A percentile compares a stretch with the other conserved stretches of the same genome.
Conservation (phyloP, 805 yeast genomes). For the Metschnikowia sp. region DNA sequence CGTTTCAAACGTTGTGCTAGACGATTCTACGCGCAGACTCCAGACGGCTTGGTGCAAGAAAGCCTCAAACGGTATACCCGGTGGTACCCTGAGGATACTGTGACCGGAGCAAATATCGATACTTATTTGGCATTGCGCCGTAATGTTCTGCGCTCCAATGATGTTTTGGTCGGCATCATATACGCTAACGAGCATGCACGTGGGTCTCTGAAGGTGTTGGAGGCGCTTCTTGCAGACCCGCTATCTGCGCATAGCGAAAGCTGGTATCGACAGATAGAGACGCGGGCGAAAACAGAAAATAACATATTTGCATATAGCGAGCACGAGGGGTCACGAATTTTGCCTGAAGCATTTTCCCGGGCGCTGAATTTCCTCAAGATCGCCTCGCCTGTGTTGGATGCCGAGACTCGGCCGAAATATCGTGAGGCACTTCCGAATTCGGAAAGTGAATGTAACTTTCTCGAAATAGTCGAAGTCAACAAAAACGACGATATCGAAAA, state of each 20-base stretch:
- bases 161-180: slow-evolving; percentile 31
- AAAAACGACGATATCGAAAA: slow-evolving; percentile 12
- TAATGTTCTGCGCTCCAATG: slow-evolving; percentile 8
- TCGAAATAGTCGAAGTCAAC: slow-evolving; percentile 24
- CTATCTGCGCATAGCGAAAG: slow-evolving; percentile 28
- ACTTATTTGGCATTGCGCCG: slow-evolving; percentile 11
- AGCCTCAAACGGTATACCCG: slow-evolving; percentile 17
- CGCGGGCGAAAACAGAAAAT: slow-evolving; percentile 20
- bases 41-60: slow-evolving; percentile 6
- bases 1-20: background rate
- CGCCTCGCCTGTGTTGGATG: slow-evolving; percentile 31
- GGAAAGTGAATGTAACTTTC: slow-evolving; percentile 12
- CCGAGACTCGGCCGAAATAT: slow-evolving; percentile 25
- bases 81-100: slow-evolving; percentile 21
- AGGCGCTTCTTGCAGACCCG: slow-evolving; percentile 39
- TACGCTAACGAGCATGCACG: slow-evolving; percentile 26
- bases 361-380: slow-evolving; percentile 12
- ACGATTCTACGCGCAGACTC: background rate
- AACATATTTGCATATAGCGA: slow-evolving; percentile 20
- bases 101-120: slow-evolving; percentile 19
- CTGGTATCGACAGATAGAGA: slow-evolving; percentile 29
- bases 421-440: slow-evolving; percentile 9
- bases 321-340: background rate
- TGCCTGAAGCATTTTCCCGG: slow-evolving; percentile 11
- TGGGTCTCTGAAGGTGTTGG: slow-evolving; percentile 29